Conservation (phyloP, 257 asterid species). For the Nemophila menziesii region DNA sequence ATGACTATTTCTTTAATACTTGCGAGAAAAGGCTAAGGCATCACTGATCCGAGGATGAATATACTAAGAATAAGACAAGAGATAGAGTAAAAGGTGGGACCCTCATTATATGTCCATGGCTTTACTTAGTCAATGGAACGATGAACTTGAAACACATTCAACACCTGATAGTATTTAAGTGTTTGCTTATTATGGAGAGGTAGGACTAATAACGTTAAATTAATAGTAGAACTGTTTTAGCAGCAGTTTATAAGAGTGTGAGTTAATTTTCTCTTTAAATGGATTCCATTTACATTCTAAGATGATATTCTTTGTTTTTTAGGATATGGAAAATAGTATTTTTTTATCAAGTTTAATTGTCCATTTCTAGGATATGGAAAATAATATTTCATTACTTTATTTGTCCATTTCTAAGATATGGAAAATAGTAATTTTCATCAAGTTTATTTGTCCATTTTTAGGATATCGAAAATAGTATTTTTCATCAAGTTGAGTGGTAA, state of each 20-base stretch:
- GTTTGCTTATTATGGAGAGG: constrained; percentile 64
- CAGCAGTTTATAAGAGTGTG: constrained; percentile 54
- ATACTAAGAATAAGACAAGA: too few relatives aligned
- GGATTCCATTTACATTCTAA: too few relatives aligned
- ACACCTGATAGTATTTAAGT: constrained; percentile 43
- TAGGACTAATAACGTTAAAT: constrained; percentile 40
- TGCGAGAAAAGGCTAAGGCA: constrained; percentile 45
- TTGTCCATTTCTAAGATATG: constrained; percentile 19
- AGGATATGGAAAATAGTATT: too few relatives aligned
- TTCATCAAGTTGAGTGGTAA: constrained; percentile 74
- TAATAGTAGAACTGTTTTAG: constrained; percentile 46
- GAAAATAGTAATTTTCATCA: constrained; percentile 51
- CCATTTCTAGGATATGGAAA: constrained; percentile 24
- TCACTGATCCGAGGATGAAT: constrained; percentile 21
- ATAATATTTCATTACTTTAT: too few relatives aligned
- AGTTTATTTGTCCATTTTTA: constrained; percentile 5
- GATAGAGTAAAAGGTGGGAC: constrained; percentile 75
- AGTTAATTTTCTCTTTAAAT: too few relatives aligned
- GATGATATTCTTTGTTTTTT: too few relatives aligned
- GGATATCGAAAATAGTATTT: constrained; percentile 48
- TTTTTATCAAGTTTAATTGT: neutral
- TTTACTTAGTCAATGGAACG: constrained; percentile 91
- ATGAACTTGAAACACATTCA: constrained; percentile 68
- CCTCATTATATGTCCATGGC: constrained; percentile 89
- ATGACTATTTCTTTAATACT: constrained; percentile 79